phyloP scores from a whole-genome alignment of 441 rosid species.

The Manihot esculenta region DNA sequence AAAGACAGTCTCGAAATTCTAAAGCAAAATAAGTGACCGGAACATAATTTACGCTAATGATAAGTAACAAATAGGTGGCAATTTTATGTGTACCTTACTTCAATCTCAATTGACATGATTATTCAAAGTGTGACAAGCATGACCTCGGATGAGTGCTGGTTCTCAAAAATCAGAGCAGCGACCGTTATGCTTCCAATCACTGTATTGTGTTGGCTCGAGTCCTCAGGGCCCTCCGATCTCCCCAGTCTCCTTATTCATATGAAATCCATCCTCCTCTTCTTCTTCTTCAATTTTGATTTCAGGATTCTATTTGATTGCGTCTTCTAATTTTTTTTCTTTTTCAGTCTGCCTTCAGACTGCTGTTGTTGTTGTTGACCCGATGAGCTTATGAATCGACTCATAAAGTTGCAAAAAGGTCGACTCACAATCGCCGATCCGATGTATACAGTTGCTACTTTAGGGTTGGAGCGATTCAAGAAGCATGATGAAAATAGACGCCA shows the following conservation, averaged over 20 bases:
- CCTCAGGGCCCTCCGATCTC: constrained; percentile 84
- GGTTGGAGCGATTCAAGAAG: constrained; percentile 12
- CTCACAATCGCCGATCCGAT: not conserved
- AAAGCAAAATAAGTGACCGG: too few species aligned
- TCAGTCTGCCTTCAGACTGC: not conserved
- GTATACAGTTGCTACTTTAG: not conserved
- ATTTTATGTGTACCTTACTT: too few species aligned
- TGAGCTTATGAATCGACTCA: too few species aligned
- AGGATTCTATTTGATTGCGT: constrained; percentile 12
- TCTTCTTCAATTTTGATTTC: not conserved
- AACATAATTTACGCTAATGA: too few species aligned
- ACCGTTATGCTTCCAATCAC: constrained; percentile 90
- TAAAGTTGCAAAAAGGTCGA: too few species aligned
- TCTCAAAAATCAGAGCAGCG: constrained; percentile 86
- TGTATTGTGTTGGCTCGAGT: constrained; percentile 90
- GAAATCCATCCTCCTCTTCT: constrained; percentile 25
- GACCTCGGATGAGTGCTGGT: too few species aligned
- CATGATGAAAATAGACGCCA: too few species aligned
- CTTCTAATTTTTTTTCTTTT: constrained; percentile 17
- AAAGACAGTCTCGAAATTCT: too few species aligned
- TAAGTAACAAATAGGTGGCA: too few species aligned
- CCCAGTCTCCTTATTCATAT: too few species aligned
- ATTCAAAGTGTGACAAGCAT: too few species aligned
- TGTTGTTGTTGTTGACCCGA: constrained; percentile 16
- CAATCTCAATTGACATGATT: too few species aligned